Conservation (phyloP, 345 rosid genomes). For the Eucalyptus curtisii region DNA sequence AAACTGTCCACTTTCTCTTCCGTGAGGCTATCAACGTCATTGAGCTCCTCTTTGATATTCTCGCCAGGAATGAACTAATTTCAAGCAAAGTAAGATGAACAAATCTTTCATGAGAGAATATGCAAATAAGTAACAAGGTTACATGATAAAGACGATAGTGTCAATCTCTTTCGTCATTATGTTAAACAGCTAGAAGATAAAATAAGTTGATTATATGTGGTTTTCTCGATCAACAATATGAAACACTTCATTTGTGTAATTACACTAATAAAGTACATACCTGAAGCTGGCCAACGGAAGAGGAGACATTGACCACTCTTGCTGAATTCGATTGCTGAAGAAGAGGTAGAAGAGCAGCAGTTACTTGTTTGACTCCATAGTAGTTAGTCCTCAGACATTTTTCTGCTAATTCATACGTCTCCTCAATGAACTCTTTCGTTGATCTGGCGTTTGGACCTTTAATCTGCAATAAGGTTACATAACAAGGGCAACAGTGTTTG, state of each 20-base stretch:
- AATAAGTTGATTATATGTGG: not conserved
- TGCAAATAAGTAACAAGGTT: not conserved
- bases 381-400: slow-evolving; percentile 5
- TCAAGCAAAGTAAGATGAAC: not conserved
- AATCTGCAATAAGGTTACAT: not conserved
- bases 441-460: not conserved
- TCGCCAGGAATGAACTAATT: not conserved
- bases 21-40: not conserved
- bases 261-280: not conserved
- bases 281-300: not conserved
- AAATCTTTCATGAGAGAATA: not conserved
- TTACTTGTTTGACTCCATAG: slow-evolving; percentile 4
- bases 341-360: not conserved
- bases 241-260: not conserved
- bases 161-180: not conserved
- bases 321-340: not conserved
- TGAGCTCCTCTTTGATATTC: not conserved
- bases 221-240: not conserved
- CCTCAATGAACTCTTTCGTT: not conserved
- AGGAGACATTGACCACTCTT: slow-evolving; percentile 8
- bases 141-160: too few relatives aligned
- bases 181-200: not conserved
- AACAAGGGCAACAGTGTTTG: not conserved
- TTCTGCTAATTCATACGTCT: slow-evolving; percentile 1
- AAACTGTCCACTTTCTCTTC: slow-evolving; percentile 3